Evolutionary conservation across 345 rosid species (phyloP).

Genomic region (Sisymbrium altissimum): DNA sequence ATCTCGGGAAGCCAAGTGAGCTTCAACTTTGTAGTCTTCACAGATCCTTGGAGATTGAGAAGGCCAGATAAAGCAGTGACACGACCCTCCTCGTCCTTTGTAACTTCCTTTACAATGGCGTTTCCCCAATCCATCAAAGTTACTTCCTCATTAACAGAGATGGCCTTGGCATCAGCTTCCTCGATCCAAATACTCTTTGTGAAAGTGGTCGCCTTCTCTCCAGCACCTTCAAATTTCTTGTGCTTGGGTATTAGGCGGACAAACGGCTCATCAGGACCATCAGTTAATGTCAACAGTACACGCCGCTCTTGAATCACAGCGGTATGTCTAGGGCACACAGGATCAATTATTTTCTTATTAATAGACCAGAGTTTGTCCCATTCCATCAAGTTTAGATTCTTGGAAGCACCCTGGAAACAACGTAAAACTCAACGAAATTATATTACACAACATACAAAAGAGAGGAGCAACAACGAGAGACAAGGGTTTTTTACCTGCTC

Average conservation of each 20-base stretch:
- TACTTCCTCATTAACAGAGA: conserved; percentile 72
- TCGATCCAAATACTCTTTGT: conserved; percentile 81
- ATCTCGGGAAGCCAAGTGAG: conserved; percentile 81
- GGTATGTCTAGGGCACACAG: conserved; percentile 92
- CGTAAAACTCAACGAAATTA: not conserved
- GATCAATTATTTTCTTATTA: conserved; percentile 89
- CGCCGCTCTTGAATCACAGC: conserved; percentile 69
- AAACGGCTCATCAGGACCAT: conserved; percentile 72
- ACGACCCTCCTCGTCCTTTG: conserved; percentile 56
- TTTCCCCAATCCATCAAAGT: conserved; percentile 97
- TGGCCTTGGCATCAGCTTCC: conserved; percentile 61
- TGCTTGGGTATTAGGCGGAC: conserved; percentile 78
- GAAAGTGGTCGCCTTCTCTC: conserved; percentile 83
- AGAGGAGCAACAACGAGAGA: not conserved
- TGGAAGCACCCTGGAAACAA: conserved; percentile 76
- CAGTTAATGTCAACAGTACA: conserved; percentile 51
- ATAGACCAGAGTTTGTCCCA: conserved; percentile 99
- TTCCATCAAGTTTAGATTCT: conserved; percentile 93
- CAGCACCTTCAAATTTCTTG: conserved; percentile 89
- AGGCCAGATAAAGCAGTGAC: conserved; percentile 56
- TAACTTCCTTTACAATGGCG: conserved; percentile 67
- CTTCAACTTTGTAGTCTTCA: conserved; percentile 84
- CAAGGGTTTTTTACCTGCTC: conserved; percentile 58
- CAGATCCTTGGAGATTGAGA: conserved; percentile 81
- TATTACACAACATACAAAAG: not conserved